Evolutionary conservation across 139 green algal genomes (phyloP).

Genomic region (Chlorella sp.): DNA sequence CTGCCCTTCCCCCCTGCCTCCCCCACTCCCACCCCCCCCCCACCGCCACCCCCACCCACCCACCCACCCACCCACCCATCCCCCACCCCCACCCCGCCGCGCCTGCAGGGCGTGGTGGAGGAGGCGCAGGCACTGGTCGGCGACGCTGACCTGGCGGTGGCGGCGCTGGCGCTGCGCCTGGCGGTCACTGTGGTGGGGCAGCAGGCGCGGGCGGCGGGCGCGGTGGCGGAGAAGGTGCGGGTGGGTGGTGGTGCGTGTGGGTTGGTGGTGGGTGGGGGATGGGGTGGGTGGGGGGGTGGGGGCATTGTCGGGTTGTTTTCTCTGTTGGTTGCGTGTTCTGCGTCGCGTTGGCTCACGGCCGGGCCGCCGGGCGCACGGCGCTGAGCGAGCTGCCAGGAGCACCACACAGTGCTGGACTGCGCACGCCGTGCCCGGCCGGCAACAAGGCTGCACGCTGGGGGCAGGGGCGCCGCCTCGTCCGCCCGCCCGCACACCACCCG

Average conservation of each 20-base stretch:
- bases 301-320: too few species aligned
- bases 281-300: neutral
- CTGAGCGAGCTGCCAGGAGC: too few species aligned
- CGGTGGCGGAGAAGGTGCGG: constrained; percentile 41
- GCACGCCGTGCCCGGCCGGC: too few species aligned
- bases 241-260: too few species aligned
- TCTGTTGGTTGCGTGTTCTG: too few species aligned
- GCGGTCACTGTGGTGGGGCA: constrained; percentile 57
- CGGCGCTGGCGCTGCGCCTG: constrained; percentile 70
- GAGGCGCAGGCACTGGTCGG: constrained; percentile 64
- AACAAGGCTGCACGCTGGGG: too few species aligned
- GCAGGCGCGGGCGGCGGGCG: constrained; percentile 30
- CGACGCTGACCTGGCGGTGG: constrained; percentile 82
- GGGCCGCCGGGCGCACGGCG: too few species aligned
- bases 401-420: too few species aligned
- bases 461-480: too few species aligned
- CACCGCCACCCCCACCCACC: neutral
- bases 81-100: neutral
- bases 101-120: constrained; percentile 31
- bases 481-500: too few species aligned
- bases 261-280: neutral
- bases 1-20: neutral
- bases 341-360: too few species aligned
- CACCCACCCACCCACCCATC: neutral
- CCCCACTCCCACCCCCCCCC: neutral